A percentile compares a stretch with the other conserved stretches of the same genome.
phyloP scores from a whole-genome alignment of 139 green algal species.

The Tetraselmis striata region DNA sequence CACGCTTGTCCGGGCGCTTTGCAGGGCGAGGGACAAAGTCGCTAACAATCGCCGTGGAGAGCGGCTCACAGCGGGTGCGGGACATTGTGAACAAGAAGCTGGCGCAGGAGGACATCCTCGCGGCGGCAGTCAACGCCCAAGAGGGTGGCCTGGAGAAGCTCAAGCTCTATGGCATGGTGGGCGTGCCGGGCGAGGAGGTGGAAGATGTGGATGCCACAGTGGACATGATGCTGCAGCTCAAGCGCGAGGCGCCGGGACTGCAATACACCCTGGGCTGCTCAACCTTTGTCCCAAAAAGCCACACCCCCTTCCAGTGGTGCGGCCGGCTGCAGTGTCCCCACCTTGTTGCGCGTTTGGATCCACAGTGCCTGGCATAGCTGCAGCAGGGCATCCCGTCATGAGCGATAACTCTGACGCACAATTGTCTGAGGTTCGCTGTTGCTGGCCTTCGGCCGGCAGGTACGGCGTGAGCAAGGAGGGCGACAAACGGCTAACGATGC shows the following conservation, averaged over 20 bases:
- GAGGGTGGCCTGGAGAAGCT: conserved; percentile 34
- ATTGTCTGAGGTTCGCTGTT: no score
- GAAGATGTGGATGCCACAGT: conserved; percentile 41
- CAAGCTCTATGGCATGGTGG: conserved; percentile 53
- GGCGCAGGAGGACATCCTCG: conserved; percentile 31
- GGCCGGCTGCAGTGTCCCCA: no score
- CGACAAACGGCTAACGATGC: conserved; percentile 7
- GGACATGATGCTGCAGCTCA: conserved; percentile 35
- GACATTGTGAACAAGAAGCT: conserved; percentile 44
- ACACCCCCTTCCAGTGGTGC: conserved; percentile 52
- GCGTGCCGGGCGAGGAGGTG: conserved; percentile 39
- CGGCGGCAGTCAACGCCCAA: conserved; percentile 26
- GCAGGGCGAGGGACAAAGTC: conserved; percentile 33
- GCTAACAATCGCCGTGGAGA: conserved; percentile 47
- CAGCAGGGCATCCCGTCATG: no score
- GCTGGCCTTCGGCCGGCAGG: no score
- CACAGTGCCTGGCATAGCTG: no score
- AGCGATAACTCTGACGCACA: no score
- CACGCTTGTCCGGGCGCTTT: no score
- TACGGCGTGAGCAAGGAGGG: conserved; percentile 26
- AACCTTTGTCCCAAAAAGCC: conserved; percentile 49
- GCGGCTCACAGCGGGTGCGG: conserved; percentile 37
- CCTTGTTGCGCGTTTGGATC: no score
- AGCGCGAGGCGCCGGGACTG: conserved; percentile 17
- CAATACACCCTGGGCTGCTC: conserved; percentile 38